Evolutionary conservation across 768 basidiomycete species (phyloP).

Genomic region (Termitomyces sp.): DNA sequence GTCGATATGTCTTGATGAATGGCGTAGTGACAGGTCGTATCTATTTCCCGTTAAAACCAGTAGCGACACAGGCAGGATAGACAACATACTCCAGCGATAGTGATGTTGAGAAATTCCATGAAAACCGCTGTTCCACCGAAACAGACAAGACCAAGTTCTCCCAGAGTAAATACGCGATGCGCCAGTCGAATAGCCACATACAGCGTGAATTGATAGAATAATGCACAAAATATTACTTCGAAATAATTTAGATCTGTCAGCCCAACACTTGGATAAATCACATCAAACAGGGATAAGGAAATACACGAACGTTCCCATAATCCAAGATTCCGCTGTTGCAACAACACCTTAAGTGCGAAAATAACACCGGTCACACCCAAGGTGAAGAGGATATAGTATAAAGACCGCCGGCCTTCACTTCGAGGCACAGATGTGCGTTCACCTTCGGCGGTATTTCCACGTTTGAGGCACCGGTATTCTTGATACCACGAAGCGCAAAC

Average conservation of each 20-base stretch:
- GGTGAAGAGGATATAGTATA: conserved; percentile 64
- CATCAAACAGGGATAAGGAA: neutral
- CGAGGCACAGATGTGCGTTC: conserved; percentile 76
- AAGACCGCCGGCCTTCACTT: conserved; percentile 57
- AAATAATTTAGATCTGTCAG: conserved; percentile 68
- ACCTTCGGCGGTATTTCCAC: conserved; percentile 44
- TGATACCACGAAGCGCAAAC: conserved; percentile 73
- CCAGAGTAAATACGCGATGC: conserved; percentile 92
- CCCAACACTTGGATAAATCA: neutral
- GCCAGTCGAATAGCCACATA: conserved; percentile 88
- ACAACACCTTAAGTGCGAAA: conserved; percentile 42
- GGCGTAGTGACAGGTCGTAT: conserved; percentile 76
- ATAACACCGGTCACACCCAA: conserved; percentile 45
- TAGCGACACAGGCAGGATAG: neutral
- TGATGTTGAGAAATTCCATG: conserved; percentile 84
- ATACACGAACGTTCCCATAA: conserved; percentile 66
- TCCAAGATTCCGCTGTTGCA: conserved; percentile 36
- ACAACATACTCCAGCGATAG: conserved; percentile 66
- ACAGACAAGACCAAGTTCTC: conserved; percentile 85
- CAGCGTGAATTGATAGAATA: conserved; percentile 89
- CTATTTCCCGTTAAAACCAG: conserved; percentile 29
- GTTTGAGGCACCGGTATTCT: conserved; percentile 47
- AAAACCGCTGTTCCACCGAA: conserved; percentile 84
- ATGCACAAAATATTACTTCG: conserved; percentile 65
- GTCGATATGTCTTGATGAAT: conserved; percentile 86